A percentile compares a stretch with the other conserved stretches of the same genome.
These are phyloP conservation scores for Pyrus communis DNA, from an alignment of 306 rosid species.

Conservation along the genomic window DNA sequence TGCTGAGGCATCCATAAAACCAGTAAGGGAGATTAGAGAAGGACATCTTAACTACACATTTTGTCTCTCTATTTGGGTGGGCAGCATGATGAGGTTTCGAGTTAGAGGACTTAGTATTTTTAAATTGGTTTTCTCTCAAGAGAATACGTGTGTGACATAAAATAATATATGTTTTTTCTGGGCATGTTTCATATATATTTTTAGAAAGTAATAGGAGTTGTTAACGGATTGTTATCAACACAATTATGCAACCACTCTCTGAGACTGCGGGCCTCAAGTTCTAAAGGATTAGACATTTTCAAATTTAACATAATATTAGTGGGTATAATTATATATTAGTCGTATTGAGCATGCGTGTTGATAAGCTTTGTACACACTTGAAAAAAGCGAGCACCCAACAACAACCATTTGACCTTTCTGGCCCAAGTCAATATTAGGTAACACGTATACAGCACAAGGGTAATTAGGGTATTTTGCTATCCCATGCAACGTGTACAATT, in stretches of 20 bases:
- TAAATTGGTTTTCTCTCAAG: slow-evolving; percentile 15
- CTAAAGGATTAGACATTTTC: not conserved
- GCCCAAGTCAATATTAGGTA: not conserved
- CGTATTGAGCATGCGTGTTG: not conserved
- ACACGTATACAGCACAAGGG: not conserved
- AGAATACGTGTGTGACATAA: slow-evolving; percentile 31
- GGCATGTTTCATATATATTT: not conserved
- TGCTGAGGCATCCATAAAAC: slow-evolving; percentile 2
- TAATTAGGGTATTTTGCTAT: not conserved
- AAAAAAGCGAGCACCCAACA: not conserved
- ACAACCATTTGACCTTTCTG: not conserved
- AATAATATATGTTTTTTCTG: slow-evolving; percentile 4
- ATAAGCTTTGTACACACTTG: not conserved
- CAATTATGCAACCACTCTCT: slow-evolving; percentile 10
- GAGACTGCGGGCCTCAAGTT: not conserved
- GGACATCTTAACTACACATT: slow-evolving; percentile 48
- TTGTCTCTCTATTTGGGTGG: slow-evolving; percentile 43
- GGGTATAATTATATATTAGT: not conserved
- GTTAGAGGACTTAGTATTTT: slow-evolving; percentile 14
- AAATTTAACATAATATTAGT: not conserved
- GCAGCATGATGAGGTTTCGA: slow-evolving; percentile 38
- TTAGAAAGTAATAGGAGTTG: slow-evolving; percentile 7
- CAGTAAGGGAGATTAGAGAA: slow-evolving; percentile 31
- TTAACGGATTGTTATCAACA: slow-evolving; percentile 14
- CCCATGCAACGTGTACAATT: not conserved